These are phyloP conservation scores for Fusarium sp. DNA, from an alignment of 2,329 filamentous ascomycete genomes.

Conservation along the genomic window DNA sequence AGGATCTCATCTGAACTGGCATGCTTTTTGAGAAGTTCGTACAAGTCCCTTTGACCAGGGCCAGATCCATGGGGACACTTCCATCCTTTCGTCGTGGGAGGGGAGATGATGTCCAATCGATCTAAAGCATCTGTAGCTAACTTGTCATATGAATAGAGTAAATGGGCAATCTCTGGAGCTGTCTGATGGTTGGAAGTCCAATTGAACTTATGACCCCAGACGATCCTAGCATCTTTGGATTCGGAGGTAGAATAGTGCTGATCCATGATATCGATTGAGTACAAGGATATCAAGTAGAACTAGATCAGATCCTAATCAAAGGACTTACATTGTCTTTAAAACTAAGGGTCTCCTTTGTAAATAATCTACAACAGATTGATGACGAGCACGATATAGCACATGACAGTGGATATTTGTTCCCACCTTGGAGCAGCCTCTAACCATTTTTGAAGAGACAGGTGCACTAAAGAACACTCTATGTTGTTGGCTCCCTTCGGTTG, in stretches of 20 bases:
- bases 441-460: background rate
- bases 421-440: background rate
- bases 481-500: conserved; percentile 9
- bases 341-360: background rate
- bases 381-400: conserved; percentile 33
- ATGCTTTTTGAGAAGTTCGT: conserved; percentile 73
- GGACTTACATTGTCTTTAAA: conserved; percentile 1
- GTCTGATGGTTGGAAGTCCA: conserved; percentile 77
- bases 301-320: too few species aligned
- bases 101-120: conserved; percentile 73
- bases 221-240: conserved; percentile 26
- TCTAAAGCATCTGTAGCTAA: conserved; percentile 77
- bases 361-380: conserved; percentile 6
- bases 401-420: conserved; percentile 21
- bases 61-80: conserved; percentile 50
- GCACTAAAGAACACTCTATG: conserved; percentile 25
- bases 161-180: conserved; percentile 69
- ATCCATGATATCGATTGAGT: conserved; percentile 25
- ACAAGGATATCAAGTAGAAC: background rate
- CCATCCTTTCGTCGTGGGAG: conserved; percentile 46
- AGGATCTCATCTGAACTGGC: conserved; percentile 68
- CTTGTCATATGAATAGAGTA: conserved; percentile 78
- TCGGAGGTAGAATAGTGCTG: conserved; percentile 2
- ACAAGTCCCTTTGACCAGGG: conserved; percentile 69
- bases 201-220: conserved; percentile 71